phyloP scores from a whole-genome alignment of 1,139 yeast species.

The Torulaspora pretoriensis region DNA sequence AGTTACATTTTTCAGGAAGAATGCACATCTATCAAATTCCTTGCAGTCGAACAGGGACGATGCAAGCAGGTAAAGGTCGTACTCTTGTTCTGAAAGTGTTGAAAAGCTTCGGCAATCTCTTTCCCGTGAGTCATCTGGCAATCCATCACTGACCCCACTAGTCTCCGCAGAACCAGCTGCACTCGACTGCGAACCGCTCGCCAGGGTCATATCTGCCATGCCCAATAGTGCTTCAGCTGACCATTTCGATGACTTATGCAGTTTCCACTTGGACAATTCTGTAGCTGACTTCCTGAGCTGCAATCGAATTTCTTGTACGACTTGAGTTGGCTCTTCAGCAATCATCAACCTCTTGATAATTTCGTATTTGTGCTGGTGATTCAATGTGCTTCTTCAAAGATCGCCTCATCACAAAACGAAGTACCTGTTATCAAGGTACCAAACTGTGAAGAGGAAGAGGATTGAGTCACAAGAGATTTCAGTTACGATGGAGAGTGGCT shows the following conservation, averaged over 20 bases:
- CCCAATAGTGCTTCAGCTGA: conserved; percentile 71
- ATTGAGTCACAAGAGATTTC: neutral
- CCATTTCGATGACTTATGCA: conserved; percentile 77
- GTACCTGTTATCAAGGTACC: neutral
- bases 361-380: conserved; percentile 1
- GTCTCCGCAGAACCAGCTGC: conserved; percentile 5
- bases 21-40: conserved; percentile 79
- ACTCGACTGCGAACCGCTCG: conserved; percentile 2
- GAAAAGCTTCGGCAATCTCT: conserved; percentile 3
- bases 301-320: conserved; percentile 28
- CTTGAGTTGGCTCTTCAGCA: conserved; percentile 7
- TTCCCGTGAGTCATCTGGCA: neutral
- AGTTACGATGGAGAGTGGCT: conserved; percentile 13
- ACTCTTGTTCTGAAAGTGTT: conserved; percentile 37
- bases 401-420: conserved; percentile 13
- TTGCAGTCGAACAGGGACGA: conserved; percentile 74
- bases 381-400: conserved; percentile 1
- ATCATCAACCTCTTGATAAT: conserved; percentile 4
- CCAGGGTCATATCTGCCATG: conserved; percentile 24
- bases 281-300: conserved; percentile 41
- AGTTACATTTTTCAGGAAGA: conserved; percentile 48
- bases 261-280: conserved; percentile 45
- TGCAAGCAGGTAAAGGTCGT: conserved; percentile 54
- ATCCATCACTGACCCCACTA: conserved; percentile 7
- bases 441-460: neutral